Evolutionary conservation across 2,329 filamentous ascomycete genomes (phyloP).

Genomic region (Penicillium palitans): DNA sequence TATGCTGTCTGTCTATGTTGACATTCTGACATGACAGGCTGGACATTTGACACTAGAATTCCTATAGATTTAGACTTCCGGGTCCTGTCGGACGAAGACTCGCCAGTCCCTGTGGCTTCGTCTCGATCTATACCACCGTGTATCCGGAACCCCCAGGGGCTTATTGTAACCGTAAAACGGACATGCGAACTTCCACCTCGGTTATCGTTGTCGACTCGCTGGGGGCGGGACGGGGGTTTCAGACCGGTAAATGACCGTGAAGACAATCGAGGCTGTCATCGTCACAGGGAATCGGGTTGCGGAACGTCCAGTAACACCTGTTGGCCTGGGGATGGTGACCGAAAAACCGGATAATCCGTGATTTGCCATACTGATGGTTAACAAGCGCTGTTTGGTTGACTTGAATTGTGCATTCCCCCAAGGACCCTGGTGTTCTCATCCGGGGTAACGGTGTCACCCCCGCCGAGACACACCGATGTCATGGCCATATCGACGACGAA

Average conservation of each 20-base stretch:
- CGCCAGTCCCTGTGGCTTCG: too few relatives aligned
- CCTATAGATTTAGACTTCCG: background rate
- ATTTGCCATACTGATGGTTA: background rate
- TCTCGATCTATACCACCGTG: background rate
- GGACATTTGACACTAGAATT: background rate
- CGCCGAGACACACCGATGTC: background rate
- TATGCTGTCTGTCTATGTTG: background rate
- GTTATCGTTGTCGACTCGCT: background rate
- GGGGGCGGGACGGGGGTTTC: background rate
- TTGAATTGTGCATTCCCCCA: background rate
- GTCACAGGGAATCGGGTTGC: background rate
- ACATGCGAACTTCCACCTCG: background rate
- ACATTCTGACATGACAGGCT: background rate
- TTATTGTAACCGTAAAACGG: background rate
- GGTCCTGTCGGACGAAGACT: background rate
- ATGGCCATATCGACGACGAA: too few relatives aligned
- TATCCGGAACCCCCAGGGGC: accelerated
- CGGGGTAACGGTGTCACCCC: background rate
- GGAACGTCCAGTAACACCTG: background rate
- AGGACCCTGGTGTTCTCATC: background rate
- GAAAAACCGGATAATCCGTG: background rate
- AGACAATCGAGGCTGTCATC: background rate
- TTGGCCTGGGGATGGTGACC: background rate
- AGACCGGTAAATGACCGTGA: background rate
- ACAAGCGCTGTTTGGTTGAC: background rate